These are phyloP conservation scores for Grosmannia huntii DNA, from an alignment of 2,329 filamentous ascomycete species.

Conservation along the genomic window DNA sequence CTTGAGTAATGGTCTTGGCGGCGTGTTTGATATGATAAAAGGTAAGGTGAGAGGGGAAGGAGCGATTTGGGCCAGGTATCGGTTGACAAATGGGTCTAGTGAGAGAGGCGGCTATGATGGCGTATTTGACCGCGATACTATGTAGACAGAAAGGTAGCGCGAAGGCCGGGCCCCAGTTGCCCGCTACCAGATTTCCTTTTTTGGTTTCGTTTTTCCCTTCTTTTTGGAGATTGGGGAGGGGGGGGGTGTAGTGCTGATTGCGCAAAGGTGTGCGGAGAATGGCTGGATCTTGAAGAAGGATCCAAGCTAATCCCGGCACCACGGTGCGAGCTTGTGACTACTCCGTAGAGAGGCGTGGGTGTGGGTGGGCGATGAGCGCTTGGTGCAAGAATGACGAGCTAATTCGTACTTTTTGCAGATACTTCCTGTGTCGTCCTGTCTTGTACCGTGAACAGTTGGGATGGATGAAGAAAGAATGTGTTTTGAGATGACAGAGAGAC, in stretches of 20 bases:
- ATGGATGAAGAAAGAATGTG: not conserved
- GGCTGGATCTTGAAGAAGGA: constrained; percentile 4
- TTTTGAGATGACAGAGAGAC: not conserved
- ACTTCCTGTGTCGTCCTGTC: not conserved
- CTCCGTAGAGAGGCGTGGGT: not conserved
- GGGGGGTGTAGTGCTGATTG: constrained; percentile 5
- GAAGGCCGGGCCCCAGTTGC: constrained; percentile 10
- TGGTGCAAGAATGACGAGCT: not conserved
- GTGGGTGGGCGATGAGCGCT: constrained; percentile 1
- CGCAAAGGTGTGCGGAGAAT: constrained; percentile 10
- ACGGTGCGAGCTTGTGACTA: constrained; percentile 8
- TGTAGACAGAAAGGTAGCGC: constrained; percentile 17
- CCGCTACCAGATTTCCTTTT: constrained; percentile 3
- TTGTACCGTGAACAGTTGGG: not conserved
- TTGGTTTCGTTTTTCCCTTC: constrained; percentile 3
- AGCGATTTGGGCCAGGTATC: constrained; percentile 1
- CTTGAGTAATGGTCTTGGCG: constrained; percentile 1
- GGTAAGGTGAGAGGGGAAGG: not conserved
- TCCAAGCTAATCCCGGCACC: constrained; percentile 6
- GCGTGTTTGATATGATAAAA: not conserved
- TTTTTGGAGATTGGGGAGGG: constrained; percentile 5
- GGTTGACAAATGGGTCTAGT: constrained; percentile 1
- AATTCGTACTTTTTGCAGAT: not conserved
- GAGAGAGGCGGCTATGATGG: constrained; percentile 20
- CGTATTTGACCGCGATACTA: constrained; percentile 23